These are phyloP conservation scores for Neocallimastix lanati DNA, from an alignment of 192 early-diverging fungal genomes.

Conservation along the genomic window DNA sequence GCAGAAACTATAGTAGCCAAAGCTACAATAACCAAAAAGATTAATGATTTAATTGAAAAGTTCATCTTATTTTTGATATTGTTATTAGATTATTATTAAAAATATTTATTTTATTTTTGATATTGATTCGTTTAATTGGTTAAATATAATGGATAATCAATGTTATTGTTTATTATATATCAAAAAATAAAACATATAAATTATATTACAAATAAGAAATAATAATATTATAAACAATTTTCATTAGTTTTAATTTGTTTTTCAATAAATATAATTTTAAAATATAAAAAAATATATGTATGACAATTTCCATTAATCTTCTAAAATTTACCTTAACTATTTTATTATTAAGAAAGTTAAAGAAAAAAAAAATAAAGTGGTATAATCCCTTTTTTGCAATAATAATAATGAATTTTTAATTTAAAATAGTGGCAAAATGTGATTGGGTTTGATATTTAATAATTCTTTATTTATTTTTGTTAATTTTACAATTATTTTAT, in stretches of 20 bases:
- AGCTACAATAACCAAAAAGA: constrained; percentile 8
- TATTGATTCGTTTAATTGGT: constrained; percentile 4
- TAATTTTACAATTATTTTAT: no score
- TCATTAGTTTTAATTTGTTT: no score
- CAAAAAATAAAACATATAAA: no score
- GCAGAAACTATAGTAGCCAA: constrained; percentile 15
- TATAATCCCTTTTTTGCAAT: not conserved
- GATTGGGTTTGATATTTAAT: no score
- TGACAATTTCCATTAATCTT: no score
- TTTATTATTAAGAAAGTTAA: not conserved
- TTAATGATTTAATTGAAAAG: not conserved
- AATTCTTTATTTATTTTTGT: no score
- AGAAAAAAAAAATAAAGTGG: not conserved
- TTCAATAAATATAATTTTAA: no score
- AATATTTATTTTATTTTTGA: constrained; percentile 40
- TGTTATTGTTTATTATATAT: no score
- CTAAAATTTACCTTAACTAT: not conserved
- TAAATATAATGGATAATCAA: constrained; percentile 16
- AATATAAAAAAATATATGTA: no score
- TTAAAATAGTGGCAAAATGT: not conserved
- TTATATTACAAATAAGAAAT: no score
- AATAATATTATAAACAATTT: no score
- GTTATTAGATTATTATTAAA: constrained; percentile 64
- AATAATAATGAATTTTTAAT: not conserved
- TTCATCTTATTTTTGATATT: constrained; percentile 28